Evolutionary conservation across 257 asterid species (phyloP).

Genomic region (Salvia hispanica): DNA sequence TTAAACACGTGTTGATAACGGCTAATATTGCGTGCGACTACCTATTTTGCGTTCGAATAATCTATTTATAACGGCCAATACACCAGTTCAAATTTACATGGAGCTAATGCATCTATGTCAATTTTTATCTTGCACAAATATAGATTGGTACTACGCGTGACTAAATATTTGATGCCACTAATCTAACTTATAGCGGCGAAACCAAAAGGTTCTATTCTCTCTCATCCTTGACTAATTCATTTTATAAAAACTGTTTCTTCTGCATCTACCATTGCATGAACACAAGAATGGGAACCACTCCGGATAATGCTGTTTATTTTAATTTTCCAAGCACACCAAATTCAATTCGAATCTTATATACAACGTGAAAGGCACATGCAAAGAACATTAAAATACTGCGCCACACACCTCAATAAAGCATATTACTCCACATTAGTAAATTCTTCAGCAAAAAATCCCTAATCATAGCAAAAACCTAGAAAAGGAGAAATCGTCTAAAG

Average conservation of each 20-base stretch:
- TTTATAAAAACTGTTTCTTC: constrained; percentile 2
- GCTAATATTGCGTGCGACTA: no score
- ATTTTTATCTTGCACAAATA: neutral
- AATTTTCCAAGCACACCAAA: constrained; percentile 20
- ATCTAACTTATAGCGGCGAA: neutral
- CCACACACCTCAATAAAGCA: constrained; percentile 4
- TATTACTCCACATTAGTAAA: constrained; percentile 15
- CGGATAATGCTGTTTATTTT: neutral
- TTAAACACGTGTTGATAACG: no score
- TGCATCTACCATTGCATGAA: constrained; percentile 14
- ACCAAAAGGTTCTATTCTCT: neutral
- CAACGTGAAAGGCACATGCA: constrained; percentile 15
- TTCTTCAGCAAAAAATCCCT: constrained; percentile 28
- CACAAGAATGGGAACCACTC: neutral
- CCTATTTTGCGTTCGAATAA: no score
- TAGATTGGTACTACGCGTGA: neutral
- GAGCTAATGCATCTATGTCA: no score
- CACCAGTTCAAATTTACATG: no score
- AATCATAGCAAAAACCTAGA: constrained; percentile 12
- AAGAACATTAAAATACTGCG: neutral
- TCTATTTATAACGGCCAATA: no score
- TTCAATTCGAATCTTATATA: neutral
- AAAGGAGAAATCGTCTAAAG: neutral
- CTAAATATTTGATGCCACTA: neutral
- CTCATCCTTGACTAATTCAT: neutral